Evolutionary conservation across 2,329 filamentous ascomycete genomes (phyloP), one percentile per base, ranked within the genome.

Genomic region (Lachnellula subtilissima): DNA sequence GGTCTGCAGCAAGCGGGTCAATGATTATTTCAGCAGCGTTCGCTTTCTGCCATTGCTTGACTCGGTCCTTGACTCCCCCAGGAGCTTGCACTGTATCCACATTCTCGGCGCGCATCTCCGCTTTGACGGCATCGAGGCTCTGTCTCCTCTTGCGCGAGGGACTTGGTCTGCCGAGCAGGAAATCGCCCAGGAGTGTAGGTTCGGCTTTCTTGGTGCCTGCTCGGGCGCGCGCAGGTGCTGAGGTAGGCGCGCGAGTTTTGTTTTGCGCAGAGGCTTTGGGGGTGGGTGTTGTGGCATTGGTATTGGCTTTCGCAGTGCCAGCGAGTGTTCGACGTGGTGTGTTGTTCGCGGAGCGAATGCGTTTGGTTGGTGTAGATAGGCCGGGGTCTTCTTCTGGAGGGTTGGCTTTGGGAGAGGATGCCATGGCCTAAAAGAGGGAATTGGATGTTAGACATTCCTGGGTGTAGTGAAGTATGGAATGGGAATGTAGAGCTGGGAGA

Each of bases 41-140:
- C 63, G 86, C 78, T 67, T 87, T 87, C 72, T 96, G 91, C 91
- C 91, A 96, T 72, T 86, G 82, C 64, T 86, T 87, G 52, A 96
- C 89, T 66, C 91, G 85, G 63, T 89, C 87, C 60, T 83, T 83
- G 48, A 95, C 88, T n/a, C 82, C 82, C 3, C 81, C 80, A 0
- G 83, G 88, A 67, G 75, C 82, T 72, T 76, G 85, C 64, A 83
- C 77, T 72, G 75, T 84, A 69, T 73, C 78, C 52, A 80, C 82
- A n/a, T 78, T 72, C 6, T 76, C 81, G 62, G 77, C 64, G 73
- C 75, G 67, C 72, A 76, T 67, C 68, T 81, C 72, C 36, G 78
- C 76, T 74, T 87, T 80, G 65, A 83, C 76, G 58, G 70, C 72
- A 72, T 88, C 80, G 63, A 84, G 71, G 64, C 80, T 82, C 71